Conservation (phyloP, 768 basidiomycete genomes). For the Rhodotorula babjevae region DNA sequence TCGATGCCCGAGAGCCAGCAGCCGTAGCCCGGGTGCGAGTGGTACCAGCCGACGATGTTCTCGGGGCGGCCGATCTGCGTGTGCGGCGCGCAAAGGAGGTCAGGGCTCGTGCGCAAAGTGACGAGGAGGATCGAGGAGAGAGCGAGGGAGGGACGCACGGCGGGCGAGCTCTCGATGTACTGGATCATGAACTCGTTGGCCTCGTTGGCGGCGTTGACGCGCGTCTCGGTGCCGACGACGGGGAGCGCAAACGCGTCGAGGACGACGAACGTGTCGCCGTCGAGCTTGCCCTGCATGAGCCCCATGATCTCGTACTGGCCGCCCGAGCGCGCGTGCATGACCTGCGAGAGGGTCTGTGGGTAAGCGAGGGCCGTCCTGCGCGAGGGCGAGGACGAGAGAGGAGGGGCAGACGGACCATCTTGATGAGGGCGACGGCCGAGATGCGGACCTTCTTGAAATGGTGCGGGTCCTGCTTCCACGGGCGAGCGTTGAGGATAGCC, state of each 20-base stretch:
- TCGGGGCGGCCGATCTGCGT: slow-evolving; percentile 48
- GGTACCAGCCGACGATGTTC: slow-evolving; percentile 93
- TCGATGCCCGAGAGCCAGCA: slow-evolving; percentile 99
- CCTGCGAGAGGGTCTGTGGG: slow-evolving; percentile 37
- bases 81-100: background rate
- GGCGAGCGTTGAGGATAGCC: slow-evolving; percentile 58
- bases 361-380: no score
- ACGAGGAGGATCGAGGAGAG: no score
- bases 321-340: slow-evolving; percentile 83
- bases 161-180: slow-evolving; percentile 73
- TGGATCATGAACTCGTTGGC: slow-evolving; percentile 99
- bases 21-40: slow-evolving; percentile 97
- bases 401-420: slow-evolving; percentile 58
- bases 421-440: slow-evolving; percentile 54
- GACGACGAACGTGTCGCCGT: slow-evolving; percentile 55
- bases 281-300: slow-evolving; percentile 66
- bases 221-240: slow-evolving; percentile 95
- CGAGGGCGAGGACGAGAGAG: no score
- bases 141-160: slow-evolving; percentile 51
- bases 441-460: slow-evolving; percentile 54
- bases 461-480: slow-evolving; percentile 73
- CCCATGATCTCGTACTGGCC: slow-evolving; percentile 99
- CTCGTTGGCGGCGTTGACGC: slow-evolving; percentile 91
- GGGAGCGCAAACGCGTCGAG: slow-evolving; percentile 97
- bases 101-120: no score